A percentile compares a stretch with the other conserved stretches of the same genome.
These are phyloP conservation scores for Mucor mucedo DNA, from an alignment of 371 early-diverging fungal genomes.

Conservation along the genomic window DNA sequence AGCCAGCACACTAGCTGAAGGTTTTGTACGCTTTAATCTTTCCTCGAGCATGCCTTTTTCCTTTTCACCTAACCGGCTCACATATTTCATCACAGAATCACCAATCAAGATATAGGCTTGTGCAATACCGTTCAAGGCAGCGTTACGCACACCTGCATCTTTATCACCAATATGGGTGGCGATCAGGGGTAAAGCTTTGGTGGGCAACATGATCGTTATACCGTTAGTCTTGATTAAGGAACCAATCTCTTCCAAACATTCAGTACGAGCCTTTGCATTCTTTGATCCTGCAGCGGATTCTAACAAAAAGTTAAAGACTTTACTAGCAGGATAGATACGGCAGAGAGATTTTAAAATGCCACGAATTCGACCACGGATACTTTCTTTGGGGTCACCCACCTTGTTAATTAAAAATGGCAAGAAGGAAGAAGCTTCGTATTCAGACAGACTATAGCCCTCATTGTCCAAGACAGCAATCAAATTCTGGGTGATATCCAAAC, in stretches of 20 bases:
- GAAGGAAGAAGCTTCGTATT: slow-evolving; percentile 82
- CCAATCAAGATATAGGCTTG: slow-evolving; percentile 77
- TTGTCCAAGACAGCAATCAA: slow-evolving; percentile 67
- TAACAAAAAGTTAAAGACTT: slow-evolving; percentile 71
- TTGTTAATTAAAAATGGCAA: slow-evolving; percentile 80
- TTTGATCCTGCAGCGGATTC: slow-evolving; percentile 75
- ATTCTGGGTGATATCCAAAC: slow-evolving; percentile 79
- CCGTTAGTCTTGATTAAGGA: slow-evolving; percentile 78
- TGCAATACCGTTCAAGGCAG: slow-evolving; percentile 73
- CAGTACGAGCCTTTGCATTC: slow-evolving; percentile 82
- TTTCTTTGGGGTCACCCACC: slow-evolving; percentile 85
- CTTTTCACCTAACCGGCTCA: slow-evolving; percentile 79
- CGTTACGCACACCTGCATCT: slow-evolving; percentile 82
- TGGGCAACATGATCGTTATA: slow-evolving; percentile 68
- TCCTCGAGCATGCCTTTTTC: slow-evolving; percentile 83
- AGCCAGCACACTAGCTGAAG: slow-evolving; percentile 47
- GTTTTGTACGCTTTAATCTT: slow-evolving; percentile 64
- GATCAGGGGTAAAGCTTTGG: slow-evolving; percentile 73
- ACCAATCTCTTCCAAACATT: slow-evolving; percentile 84
- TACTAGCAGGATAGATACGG: slow-evolving; percentile 81
- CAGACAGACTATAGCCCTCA: slow-evolving; percentile 63
- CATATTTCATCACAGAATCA: slow-evolving; percentile 72
- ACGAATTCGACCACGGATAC: slow-evolving; percentile 72
- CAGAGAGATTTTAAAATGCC: slow-evolving; percentile 66
- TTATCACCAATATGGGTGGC: slow-evolving; percentile 80